Base-by-base conservation (phyloP, 805 yeast species). In the Starmera quercuum region DNA sequence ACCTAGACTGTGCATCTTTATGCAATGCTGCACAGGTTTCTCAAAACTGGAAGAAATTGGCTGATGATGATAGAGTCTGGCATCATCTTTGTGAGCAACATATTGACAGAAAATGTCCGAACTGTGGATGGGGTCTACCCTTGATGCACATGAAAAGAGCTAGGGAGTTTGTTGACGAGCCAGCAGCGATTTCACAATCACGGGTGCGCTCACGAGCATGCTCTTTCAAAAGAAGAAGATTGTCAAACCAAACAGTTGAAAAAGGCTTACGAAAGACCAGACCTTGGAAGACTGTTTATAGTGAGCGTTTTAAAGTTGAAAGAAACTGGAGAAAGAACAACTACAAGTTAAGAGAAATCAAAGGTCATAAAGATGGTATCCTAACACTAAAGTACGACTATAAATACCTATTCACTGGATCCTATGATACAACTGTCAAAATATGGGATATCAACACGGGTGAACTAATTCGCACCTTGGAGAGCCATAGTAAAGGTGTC, bases 61-160 rank as follows among this genome's bases (percentile, higher is more conserved):
- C 98, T 2, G 96, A 92, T 57, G 97, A 90, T 54, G 97, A 92
- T 52, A 63, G 94, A 32, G 97, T 92, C 3, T 92, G 98, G 98
- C 92, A 90, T 54, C 88, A 90, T 45, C 81, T 92, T 87, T 92
- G 98, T 54, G 95, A 87, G 54, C 98, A 92, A 60, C 98, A 92
- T 58, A 92, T 92, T 35, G 98, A 92, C 60, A 71, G 95, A 39
- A 92, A 92, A 58, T 92, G 98, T 62, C 95, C 96, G 26, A 85
- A 85, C 52, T 92, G 98, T 62, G 98, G 98, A 12, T 92, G 98
- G 98, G 98, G 98, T 5, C 67, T 92, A 43, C 98, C 98, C 3
- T 63, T 92, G 39, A 73, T 92, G 75, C 95, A 87, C 50, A 85
- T 87, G 77, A 83, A 80, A 53, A 67, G 82, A 35, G 81, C 80